Percentiles rank a stretch among this genome's conserved stretches.
Conservation (phyloP, 306 rosid species). For the Prunus mongolica region DNA sequence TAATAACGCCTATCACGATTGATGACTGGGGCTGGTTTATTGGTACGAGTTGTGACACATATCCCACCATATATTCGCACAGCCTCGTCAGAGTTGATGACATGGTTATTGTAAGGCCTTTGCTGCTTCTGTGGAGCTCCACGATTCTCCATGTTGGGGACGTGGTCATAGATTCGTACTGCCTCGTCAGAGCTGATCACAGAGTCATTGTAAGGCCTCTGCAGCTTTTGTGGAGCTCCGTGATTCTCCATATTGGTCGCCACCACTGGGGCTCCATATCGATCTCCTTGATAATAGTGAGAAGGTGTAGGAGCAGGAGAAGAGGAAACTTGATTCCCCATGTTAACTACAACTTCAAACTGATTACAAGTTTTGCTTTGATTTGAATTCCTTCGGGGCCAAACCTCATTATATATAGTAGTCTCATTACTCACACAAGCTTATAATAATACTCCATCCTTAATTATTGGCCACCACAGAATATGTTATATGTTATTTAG, state of each 20-base stretch:
- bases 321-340: not conserved
- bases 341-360: not conserved
- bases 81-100: slow-evolving; percentile 4
- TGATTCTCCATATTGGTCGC: not conserved
- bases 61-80: slow-evolving; percentile 10
- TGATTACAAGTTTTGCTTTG: not conserved
- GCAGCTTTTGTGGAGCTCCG: not conserved
- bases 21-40: not conserved
- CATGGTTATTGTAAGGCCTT: not conserved
- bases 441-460: not conserved
- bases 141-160: not conserved
- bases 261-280: too few relatives aligned
- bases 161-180: not conserved
- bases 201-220: not conserved
- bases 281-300: not conserved
- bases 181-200: slow-evolving; percentile 7
- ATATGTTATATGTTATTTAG: too few relatives aligned
- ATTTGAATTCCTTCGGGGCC: not conserved
- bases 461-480: too few relatives aligned
- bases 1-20: not conserved
- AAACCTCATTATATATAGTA: not conserved
- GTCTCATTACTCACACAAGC: not conserved
- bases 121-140: not conserved
- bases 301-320: not conserved
- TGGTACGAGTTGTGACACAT: not conserved